A percentile compares a stretch with the other conserved stretches of the same genome.
These are phyloP conservation scores for Primulina tabacum DNA, from an alignment of 257 asterid genomes.

Conservation along the genomic window DNA sequence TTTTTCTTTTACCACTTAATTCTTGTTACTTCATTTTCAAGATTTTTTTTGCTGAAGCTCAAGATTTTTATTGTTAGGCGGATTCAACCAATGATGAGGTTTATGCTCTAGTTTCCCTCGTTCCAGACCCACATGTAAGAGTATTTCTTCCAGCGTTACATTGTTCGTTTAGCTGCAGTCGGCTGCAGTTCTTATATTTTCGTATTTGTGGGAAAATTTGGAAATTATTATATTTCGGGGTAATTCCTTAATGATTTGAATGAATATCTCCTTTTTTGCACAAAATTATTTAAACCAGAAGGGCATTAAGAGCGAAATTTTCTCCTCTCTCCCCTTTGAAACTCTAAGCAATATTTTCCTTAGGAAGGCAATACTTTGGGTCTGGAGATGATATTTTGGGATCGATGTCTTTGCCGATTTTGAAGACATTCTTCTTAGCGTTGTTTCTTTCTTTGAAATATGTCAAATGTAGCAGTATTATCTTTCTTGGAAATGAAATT, in stretches of 20 bases:
- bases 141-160: constrained; percentile 18
- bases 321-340: constrained; percentile 6
- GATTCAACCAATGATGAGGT: constrained; percentile 86
- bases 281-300: not conserved
- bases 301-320: not conserved
- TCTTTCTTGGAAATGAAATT: constrained; percentile 16
- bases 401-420: constrained; percentile 27
- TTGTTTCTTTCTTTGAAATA: constrained; percentile 8
- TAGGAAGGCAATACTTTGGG: constrained; percentile 13
- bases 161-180: not conserved
- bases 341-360: constrained; percentile 20
- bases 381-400: constrained; percentile 22
- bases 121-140: constrained; percentile 75
- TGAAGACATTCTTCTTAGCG: constrained; percentile 3
- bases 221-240: constrained; percentile 8
- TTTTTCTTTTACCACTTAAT: not conserved
- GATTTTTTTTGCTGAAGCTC: constrained; percentile 12
- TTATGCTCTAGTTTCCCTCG: constrained; percentile 76
- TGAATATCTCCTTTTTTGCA: not conserved
- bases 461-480: constrained; percentile 5
- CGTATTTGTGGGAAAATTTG: constrained; percentile 16
- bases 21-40: not conserved
- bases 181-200: not conserved
- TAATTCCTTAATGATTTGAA: constrained; percentile 12
- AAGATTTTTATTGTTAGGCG: constrained; percentile 47